Evolutionary conservation across 2,329 filamentous ascomycete species (phyloP).

Genomic region (Claviceps humidiphila): DNA sequence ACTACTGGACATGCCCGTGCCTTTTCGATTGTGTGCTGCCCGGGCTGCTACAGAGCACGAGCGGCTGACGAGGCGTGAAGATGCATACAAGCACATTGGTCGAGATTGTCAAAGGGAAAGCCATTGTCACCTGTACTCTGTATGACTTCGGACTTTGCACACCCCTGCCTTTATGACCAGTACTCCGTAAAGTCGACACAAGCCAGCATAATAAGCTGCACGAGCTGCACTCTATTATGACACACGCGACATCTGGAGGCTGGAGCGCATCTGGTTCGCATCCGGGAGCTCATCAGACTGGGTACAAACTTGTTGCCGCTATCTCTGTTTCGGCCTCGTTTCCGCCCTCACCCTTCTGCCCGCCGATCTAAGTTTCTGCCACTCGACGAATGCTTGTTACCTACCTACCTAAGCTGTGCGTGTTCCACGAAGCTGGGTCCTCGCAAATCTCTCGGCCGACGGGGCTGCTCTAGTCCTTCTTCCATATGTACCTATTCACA

Average conservation of each 20-base stretch:
- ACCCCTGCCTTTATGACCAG: no score
- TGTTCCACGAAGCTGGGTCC: background rate
- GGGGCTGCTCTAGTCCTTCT: background rate
- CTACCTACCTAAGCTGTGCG: background rate
- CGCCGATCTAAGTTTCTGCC: background rate
- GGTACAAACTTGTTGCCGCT: background rate
- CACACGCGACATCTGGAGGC: no score
- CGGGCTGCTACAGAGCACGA: background rate
- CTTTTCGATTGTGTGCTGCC: no score
- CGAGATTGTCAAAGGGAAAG: no score
- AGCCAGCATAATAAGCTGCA: background rate
- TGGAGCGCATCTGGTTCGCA: no score
- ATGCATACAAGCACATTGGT: no score
- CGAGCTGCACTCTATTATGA: background rate
- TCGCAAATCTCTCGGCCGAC: constrained; percentile 4
- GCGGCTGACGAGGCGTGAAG: background rate
- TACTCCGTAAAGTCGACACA: no score
- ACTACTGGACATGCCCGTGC: no score
- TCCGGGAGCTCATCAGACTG: no score
- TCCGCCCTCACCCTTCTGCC: background rate
- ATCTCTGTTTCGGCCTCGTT: background rate
- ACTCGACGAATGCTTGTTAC: background rate
- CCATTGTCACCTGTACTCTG: no score
- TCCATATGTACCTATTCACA: background rate
- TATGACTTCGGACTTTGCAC: no score